These are phyloP conservation scores for Penicillium crustosum DNA, from an alignment of 2,329 filamentous ascomycete species.

Conservation along the genomic window DNA sequence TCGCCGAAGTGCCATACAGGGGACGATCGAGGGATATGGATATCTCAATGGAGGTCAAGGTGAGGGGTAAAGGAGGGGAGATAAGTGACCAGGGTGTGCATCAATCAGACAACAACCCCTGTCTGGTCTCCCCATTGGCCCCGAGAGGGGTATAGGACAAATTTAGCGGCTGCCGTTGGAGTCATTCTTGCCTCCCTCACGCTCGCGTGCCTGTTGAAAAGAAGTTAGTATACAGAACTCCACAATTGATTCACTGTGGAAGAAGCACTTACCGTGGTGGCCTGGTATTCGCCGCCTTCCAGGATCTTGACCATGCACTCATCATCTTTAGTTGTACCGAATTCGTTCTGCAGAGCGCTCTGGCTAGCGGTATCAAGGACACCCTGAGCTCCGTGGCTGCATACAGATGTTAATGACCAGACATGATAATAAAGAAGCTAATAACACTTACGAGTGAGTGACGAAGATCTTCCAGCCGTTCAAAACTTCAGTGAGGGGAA, in stretches of 20 bases:
- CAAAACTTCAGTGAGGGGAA: conserved; percentile 81
- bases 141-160: neutral
- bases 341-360: conserved; percentile 75
- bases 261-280: conserved; percentile 52
- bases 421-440: neutral
- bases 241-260: neutral
- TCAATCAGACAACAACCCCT: neutral
- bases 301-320: conserved; percentile 81
- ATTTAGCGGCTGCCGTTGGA: conserved; percentile 29
- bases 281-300: conserved; percentile 69
- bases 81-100: neutral
- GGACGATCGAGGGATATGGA: conserved; percentile 5
- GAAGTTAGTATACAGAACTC: conserved; percentile 7
- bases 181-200: conserved; percentile 33
- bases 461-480: conserved; percentile 86
- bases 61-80: neutral
- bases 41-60: conserved; percentile 6
- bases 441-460: conserved; percentile 74
- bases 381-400: conserved; percentile 82
- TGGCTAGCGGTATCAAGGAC: conserved; percentile 75
- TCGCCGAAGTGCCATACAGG: neutral
- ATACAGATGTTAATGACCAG: conserved; percentile 1
- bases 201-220: conserved; percentile 29
- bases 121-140: neutral
- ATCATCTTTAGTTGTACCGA: conserved; percentile 76